phyloP scores from a whole-genome alignment of 768 basidiomycete genomes.

The Calocera cornea region DNA sequence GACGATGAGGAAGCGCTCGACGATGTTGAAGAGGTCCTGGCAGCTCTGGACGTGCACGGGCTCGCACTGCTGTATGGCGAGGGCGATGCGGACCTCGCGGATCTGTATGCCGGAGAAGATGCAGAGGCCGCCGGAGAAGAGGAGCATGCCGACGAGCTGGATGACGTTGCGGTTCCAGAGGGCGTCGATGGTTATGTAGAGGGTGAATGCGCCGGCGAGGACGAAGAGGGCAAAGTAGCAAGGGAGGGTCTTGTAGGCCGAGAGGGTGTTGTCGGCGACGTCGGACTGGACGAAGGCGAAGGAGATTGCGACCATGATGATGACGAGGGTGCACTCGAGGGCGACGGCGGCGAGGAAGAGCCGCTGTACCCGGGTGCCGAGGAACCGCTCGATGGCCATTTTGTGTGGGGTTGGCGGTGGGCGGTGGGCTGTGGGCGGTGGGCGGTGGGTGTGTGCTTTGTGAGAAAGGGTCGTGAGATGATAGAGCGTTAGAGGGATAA shows the following conservation, averaged over 20 bases:
- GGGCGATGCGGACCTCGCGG: conserved; percentile 12
- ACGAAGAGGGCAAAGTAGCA: conserved; percentile 78
- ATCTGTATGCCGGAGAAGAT: conserved; percentile 57
- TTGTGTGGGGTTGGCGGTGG: too few relatives aligned
- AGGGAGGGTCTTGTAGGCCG: conserved; percentile 49
- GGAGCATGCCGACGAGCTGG: conserved; percentile 37
- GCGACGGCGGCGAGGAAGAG: conserved; percentile 49
- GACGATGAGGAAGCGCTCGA: conserved; percentile 57
- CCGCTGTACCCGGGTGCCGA: conserved; percentile 58
- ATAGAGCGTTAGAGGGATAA: neutral
- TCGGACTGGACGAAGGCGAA: neutral
- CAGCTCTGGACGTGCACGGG: neutral
- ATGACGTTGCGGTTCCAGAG: conserved; percentile 63
- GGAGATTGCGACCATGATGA: conserved; percentile 30
- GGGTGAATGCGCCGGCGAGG: conserved; percentile 67
- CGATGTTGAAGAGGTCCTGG: conserved; percentile 43
- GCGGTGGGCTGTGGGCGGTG: too few relatives aligned
- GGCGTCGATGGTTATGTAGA: conserved; percentile 74
- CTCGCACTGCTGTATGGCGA: conserved; percentile 24
- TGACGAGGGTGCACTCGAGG: conserved; percentile 9
- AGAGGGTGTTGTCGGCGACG: conserved; percentile 16
- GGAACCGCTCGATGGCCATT: conserved; percentile 26
- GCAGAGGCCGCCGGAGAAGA: conserved; percentile 62
- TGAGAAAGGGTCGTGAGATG: neutral
- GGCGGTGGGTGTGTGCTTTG: too few relatives aligned